phyloP scores from a whole-genome alignment of 192 early-diverging fungal species.

The Backusella westeae region DNA sequence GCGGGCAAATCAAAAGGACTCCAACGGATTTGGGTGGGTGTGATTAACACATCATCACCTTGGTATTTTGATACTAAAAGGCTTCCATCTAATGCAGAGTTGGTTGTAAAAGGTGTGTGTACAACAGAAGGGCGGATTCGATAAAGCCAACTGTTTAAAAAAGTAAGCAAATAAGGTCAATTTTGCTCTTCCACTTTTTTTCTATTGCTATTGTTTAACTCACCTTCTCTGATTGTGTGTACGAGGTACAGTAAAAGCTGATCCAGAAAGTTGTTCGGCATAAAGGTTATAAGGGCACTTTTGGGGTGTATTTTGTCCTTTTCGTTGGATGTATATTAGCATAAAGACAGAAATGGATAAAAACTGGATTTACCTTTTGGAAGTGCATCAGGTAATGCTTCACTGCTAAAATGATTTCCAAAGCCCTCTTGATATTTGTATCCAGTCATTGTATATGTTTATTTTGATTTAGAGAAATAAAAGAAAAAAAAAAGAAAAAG shows the following conservation, averaged over 20 bases:
- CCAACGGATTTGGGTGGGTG: conserved; percentile 92
- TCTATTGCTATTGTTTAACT: not conserved
- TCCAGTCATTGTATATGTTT: not conserved
- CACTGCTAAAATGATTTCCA: conserved; percentile 85
- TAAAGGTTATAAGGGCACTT: conserved; percentile 86
- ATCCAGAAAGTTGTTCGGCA: conserved; percentile 93
- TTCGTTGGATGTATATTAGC: not conserved
- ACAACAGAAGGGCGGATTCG: conserved; percentile 90
- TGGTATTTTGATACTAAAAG: conserved; percentile 61
- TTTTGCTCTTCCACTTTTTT: not conserved
- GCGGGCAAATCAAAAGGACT: conserved; percentile 77
- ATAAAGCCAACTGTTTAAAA: conserved; percentile 80
- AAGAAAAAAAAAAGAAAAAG: not conserved
- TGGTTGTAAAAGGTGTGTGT: conserved; percentile 68
- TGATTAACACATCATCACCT: conserved; percentile 51
- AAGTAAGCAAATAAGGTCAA: not conserved
- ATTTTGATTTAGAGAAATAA: not conserved
- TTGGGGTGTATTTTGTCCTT: conserved; percentile 91
- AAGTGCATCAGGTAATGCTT: conserved; percentile 79
- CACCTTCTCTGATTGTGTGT: conserved; percentile 76
- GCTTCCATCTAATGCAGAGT: conserved; percentile 3
- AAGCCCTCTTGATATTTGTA: conserved; percentile 80
- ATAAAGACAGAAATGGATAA: not conserved
- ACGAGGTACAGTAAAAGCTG: conserved; percentile 84
- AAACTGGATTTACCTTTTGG: conserved; percentile 59